Evolutionary conservation across 768 basidiomycete genomes (phyloP), one percentile per base, ranked within the genome.

Genomic region (Boletus rex-veris): DNA sequence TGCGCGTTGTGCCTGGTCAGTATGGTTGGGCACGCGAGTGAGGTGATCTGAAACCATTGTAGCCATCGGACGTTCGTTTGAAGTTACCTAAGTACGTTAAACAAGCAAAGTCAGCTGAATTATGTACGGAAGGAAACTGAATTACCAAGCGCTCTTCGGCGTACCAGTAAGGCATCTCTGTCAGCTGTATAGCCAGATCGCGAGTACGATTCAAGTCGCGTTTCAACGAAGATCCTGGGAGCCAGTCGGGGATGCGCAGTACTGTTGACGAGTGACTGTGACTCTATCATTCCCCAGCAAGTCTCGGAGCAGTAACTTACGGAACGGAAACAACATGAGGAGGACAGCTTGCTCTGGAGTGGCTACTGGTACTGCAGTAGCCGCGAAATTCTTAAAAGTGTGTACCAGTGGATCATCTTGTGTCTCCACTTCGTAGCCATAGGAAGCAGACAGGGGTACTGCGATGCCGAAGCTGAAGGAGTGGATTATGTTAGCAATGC

Each of bases 241-340:
- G 24, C 65, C 61, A 66, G 9, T 62, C 54, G 0, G 66, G 67
- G 10, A 65, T 9, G 28, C 61, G 31, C 48, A 62, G 56, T 26
- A 68, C 67, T 67, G 12, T 15, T 16, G 15, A 33, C 31, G 3
- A 15, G 31, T 2, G 14, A 33, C 31, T 15, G 21, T 46, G 8
- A 11, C 16, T 24, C 16, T 24, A 36, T 18, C 7, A 11, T 3
- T 21, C 21, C 21, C 5, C 16, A 10, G 8, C 4, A 9, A 18
- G 3, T 18, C 4, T 39, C 15, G 8, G 16, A 15, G 5, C 7
- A 19, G 4, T 9, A 3, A 14, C 57, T 48, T 16, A 57, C 56
- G 26, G 26, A 57, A 58, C 1, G 54, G 57, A 35, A 50, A 57
- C 3, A 48, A 0, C 19, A n/a, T 45, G 16, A 54, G 28, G 10